Percentiles rank a stretch among this genome's conserved stretches.
Conservation (phyloP, 345 rosid species). For the Brassica rapa region DNA sequence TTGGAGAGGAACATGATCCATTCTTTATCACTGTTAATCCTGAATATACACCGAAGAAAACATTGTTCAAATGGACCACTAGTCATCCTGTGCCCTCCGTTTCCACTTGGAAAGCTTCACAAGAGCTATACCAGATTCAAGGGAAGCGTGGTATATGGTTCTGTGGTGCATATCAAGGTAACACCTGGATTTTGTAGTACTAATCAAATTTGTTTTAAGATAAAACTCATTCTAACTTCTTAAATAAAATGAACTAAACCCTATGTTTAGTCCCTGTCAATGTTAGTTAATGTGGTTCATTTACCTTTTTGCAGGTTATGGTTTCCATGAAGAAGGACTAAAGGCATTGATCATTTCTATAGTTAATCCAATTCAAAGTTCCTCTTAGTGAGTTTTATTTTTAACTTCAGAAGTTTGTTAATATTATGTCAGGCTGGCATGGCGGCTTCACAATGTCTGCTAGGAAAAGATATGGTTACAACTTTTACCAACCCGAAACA, state of each 20-base stretch:
- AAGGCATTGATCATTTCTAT: conserved; percentile 48
- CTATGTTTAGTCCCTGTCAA: background rate
- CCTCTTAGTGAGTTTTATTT: background rate
- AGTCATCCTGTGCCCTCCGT: conserved; percentile 79
- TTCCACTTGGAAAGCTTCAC: conserved; percentile 68
- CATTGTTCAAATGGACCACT: conserved; percentile 64
- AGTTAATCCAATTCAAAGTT: background rate
- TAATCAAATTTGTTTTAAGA: background rate
- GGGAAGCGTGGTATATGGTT: conserved; percentile 80
- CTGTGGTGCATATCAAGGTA: conserved; percentile 84
- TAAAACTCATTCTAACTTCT: background rate
- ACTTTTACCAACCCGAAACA: conserved; percentile 57
- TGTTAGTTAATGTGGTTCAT: background rate
- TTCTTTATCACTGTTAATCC: conserved; percentile 75
- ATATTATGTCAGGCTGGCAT: conserved; percentile 52
- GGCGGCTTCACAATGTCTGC: conserved; percentile 57
- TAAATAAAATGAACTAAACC: background rate
- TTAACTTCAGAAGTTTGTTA: background rate
- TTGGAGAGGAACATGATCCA: conserved; percentile 60
- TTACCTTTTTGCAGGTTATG: conserved; percentile 51
- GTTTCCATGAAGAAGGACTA: conserved; percentile 84
- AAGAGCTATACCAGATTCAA: conserved; percentile 60
- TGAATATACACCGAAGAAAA: conserved; percentile 49
- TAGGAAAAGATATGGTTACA: conserved; percentile 43
- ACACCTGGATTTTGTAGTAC: background rate